These are phyloP conservation scores for Quercus cerris DNA, from an alignment of 306 rosid genomes.

Conservation along the genomic window DNA sequence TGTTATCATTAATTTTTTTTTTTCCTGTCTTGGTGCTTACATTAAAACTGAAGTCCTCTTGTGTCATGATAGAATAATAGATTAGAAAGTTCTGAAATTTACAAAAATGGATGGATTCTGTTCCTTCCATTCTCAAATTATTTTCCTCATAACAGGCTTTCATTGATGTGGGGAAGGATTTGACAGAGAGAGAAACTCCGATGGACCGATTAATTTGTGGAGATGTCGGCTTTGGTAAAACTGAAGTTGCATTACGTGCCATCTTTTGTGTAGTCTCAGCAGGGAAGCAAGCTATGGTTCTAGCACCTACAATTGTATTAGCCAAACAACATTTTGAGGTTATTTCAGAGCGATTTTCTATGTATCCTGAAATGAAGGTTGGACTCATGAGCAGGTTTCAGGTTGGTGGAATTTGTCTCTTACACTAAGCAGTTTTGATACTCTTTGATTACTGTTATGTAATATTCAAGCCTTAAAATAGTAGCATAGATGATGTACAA, in stretches of 20 bases:
- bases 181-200: constrained; percentile 82
- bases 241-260: constrained; percentile 99
- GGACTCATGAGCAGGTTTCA: constrained; percentile 95
- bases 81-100: neutral
- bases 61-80: neutral
- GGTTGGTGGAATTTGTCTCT: constrained; percentile 41
- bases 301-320: constrained; percentile 92
- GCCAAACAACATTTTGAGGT: constrained; percentile 94
- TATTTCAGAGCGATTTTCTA: constrained; percentile 76
- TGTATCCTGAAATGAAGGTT: constrained; percentile 55
- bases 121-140: constrained; percentile 17
- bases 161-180: constrained; percentile 81
- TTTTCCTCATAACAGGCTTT: constrained; percentile 57
- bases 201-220: constrained; percentile 98
- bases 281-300: constrained; percentile 94
- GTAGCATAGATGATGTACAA: neutral
- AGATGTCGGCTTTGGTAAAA: constrained; percentile 97
- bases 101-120: constrained; percentile 15
- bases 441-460: constrained; percentile 1
- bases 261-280: constrained; percentile 70
- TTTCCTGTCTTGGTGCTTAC: neutral
- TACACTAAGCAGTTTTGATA: constrained; percentile 6
- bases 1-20: neutral
- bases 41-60: neutral
- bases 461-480: neutral